Percentiles rank a stretch among this genome's conserved stretches.
phyloP scores from a whole-genome alignment of 495 filamentous ascomycete species.

The Bathelium albidoporum region DNA sequence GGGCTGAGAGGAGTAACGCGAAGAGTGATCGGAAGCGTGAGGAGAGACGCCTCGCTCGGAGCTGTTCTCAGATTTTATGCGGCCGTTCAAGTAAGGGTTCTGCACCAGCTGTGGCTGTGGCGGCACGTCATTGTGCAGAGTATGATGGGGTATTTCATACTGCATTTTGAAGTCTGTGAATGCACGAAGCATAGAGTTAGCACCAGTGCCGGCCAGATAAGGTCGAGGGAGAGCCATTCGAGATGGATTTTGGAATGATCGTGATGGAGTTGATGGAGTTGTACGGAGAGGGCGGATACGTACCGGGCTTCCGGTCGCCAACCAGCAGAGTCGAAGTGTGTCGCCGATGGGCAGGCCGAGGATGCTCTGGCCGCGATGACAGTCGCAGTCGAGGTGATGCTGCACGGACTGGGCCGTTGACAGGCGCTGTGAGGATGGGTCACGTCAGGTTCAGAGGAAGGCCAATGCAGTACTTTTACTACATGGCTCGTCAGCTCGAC shows the following conservation, averaged over 20 bases:
- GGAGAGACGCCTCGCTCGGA: conserved; percentile 62
- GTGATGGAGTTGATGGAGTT: not conserved
- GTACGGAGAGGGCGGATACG: not conserved
- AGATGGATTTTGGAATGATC: not conserved
- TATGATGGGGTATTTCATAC: conserved; percentile 2
- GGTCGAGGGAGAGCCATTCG: not conserved
- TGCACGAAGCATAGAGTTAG: not conserved
- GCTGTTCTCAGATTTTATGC: conserved; percentile 44
- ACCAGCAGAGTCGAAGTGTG: not conserved
- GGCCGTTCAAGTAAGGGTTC: conserved; percentile 18
- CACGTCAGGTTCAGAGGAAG: not conserved
- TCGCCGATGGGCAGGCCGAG: not conserved
- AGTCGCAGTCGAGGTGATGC: not conserved
- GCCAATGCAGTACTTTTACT: not conserved
- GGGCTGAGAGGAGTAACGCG: conserved; percentile 46
- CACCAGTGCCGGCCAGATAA: not conserved
- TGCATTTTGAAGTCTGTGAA: conserved; percentile 1
- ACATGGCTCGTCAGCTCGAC: not conserved
- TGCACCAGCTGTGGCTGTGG: not conserved
- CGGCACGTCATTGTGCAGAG: not conserved
- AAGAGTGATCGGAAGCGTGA: conserved; percentile 57
- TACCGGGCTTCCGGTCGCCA: not conserved
- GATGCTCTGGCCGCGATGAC: not conserved
- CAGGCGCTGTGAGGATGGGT: not conserved
- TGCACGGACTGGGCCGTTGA: not conserved